Evolutionary conservation across 768 basidiomycete genomes (phyloP).

Genomic region (Calvatia gigantea): DNA sequence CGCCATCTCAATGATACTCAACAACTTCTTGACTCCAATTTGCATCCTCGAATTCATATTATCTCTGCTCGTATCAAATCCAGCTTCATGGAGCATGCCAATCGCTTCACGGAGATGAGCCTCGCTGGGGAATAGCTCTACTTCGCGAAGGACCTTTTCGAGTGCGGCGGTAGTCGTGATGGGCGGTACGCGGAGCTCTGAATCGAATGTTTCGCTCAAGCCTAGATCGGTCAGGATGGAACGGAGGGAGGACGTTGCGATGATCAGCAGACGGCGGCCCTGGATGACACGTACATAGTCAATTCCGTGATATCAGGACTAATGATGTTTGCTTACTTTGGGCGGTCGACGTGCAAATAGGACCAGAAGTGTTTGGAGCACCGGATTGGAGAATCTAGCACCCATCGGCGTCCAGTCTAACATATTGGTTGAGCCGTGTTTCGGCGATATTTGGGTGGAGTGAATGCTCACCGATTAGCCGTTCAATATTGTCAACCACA

Average conservation of each 20-base stretch:
- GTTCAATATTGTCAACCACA: constrained; percentile 92
- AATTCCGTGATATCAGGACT: background rate
- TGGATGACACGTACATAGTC: constrained; percentile 24
- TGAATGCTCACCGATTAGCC: constrained; percentile 70
- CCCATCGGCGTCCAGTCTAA: constrained; percentile 97
- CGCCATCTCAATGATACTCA: constrained; percentile 94
- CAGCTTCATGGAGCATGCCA: constrained; percentile 67
- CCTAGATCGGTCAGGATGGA: constrained; percentile 86
- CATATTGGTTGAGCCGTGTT: background rate
- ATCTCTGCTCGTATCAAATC: constrained; percentile 52
- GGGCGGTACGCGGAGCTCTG: constrained; percentile 81
- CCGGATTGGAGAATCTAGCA: constrained; percentile 92
- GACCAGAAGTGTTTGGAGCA: constrained; percentile 87
- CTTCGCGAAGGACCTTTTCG: constrained; percentile 74
- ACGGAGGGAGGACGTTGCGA: constrained; percentile 89
- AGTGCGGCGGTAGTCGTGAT: constrained; percentile 69
- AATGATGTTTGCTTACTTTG: constrained; percentile 52
- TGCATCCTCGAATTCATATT: constrained; percentile 46
- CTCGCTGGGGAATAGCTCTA: constrained; percentile 65
- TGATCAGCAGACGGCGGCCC: constrained; percentile 88
- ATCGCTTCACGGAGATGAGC: constrained; percentile 58
- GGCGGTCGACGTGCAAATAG: constrained; percentile 87
- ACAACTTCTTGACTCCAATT: constrained; percentile 91
- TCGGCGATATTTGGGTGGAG: background rate
- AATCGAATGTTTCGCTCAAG: constrained; percentile 84